phyloP scores from a whole-genome alignment of 1,139 yeast species.

The Arxiozyma bovina region DNA sequence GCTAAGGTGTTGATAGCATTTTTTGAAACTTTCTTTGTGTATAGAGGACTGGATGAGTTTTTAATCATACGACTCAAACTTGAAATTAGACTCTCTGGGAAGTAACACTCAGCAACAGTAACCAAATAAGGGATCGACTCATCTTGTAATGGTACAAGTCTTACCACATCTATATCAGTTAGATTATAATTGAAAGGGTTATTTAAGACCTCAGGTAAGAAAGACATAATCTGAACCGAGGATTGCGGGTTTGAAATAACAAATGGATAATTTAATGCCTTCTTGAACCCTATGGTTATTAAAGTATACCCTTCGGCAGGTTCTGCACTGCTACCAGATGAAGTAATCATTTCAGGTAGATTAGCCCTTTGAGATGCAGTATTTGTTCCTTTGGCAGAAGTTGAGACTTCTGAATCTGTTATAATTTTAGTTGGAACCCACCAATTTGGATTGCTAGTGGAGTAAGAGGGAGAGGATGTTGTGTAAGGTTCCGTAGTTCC shows the following conservation, averaged over 20 bases:
- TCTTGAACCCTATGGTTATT: constrained; percentile 63
- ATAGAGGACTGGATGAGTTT: constrained; percentile 39
- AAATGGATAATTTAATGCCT: constrained; percentile 61
- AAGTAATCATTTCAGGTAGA: constrained; percentile 61
- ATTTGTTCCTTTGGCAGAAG: constrained; percentile 36
- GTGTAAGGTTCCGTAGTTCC: constrained; percentile 28
- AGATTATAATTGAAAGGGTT: constrained; percentile 40
- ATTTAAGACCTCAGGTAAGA: constrained; percentile 49
- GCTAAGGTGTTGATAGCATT: constrained; percentile 44
- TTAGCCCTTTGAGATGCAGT: constrained; percentile 31
- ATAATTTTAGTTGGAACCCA: constrained; percentile 28
- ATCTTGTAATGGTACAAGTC: constrained; percentile 59
- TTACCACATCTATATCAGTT: constrained; percentile 14
- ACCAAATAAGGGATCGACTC: constrained; percentile 44
- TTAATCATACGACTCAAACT: constrained; percentile 40
- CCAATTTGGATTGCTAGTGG: constrained; percentile 21
- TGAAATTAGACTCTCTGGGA: constrained; percentile 47
- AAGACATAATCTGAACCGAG: constrained; percentile 69
- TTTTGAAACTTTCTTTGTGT: constrained; percentile 38
- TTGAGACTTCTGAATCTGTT: constrained; percentile 25
- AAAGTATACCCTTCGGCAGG: constrained; percentile 37
- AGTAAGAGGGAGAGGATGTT: constrained; percentile 12
- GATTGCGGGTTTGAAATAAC: constrained; percentile 57
- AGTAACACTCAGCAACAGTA: constrained; percentile 70
- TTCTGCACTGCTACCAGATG: constrained; percentile 21